Conservation (phyloP, 306 rosid genomes). For the Cicer judaicum region DNA sequence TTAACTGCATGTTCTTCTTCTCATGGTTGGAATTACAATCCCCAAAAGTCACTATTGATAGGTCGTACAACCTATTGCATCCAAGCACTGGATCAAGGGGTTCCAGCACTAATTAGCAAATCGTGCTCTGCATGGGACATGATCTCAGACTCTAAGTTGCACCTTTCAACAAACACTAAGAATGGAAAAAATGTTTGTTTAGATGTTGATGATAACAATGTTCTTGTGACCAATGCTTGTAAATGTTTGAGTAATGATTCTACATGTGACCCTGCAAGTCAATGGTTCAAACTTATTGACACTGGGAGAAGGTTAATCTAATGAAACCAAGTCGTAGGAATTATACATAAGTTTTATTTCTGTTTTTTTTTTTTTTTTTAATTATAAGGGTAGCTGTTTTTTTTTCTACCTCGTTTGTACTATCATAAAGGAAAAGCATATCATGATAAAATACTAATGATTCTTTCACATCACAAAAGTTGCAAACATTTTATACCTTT, state of each 20-base stretch:
- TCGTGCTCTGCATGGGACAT: slow-evolving; percentile 76
- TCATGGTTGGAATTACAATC: slow-evolving; percentile 66
- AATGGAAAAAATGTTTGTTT: slow-evolving; percentile 65
- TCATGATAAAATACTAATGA: not conserved
- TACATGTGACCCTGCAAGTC: slow-evolving; percentile 75
- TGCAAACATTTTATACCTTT: slow-evolving; percentile 39
- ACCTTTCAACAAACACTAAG: slow-evolving; percentile 56
- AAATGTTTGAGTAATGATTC: slow-evolving; percentile 66
- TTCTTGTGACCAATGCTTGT: slow-evolving; percentile 68
- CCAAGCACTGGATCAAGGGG: slow-evolving; percentile 54
- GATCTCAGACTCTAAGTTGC: slow-evolving; percentile 76
- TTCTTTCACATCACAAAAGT: slow-evolving; percentile 29
- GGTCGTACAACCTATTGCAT: slow-evolving; percentile 76
- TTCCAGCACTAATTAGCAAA: slow-evolving; percentile 57
- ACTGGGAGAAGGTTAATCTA: slow-evolving; percentile 50
- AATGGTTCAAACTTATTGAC: slow-evolving; percentile 84
- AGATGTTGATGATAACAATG: slow-evolving; percentile 65
- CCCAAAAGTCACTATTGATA: slow-evolving; percentile 41
- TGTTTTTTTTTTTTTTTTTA: too few species aligned
- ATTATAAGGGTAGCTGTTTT: not conserved
- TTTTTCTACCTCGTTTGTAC: not conserved
- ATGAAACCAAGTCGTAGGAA: too few species aligned
- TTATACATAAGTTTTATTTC: too few species aligned
- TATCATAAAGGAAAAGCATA: slow-evolving; percentile 9
- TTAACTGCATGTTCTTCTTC: slow-evolving; percentile 64